phyloP scores from a whole-genome alignment of 176 grass and related monocot species.

The Oryza longistaminata region DNA sequence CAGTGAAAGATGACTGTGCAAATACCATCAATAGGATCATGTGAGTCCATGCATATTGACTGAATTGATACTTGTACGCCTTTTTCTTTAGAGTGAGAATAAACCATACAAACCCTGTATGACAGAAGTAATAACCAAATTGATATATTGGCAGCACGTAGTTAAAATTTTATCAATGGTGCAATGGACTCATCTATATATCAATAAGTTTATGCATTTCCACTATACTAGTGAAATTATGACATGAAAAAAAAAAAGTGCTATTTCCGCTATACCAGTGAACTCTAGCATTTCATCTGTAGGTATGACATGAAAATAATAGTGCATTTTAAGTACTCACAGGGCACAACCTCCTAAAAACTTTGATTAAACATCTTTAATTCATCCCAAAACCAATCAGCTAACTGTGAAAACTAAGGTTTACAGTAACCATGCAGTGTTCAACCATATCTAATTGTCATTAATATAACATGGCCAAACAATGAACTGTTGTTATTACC shows the following conservation, averaged over 20 bases:
- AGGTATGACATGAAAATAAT: neutral
- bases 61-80: conserved; percentile 90
- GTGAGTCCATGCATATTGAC: conserved; percentile 94
- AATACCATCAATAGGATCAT: conserved; percentile 92
- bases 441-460: neutral
- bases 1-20: conserved; percentile 82
- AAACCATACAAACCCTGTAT: conserved; percentile 90
- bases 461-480: neutral
- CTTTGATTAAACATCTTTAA: neutral
- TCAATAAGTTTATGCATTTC: neutral
- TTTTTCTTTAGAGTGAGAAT: conserved; percentile 93
- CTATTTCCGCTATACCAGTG: neutral
- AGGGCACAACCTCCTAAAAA: neutral
- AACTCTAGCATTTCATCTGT: neutral
- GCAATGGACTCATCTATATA: neutral
- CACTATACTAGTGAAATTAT: neutral
- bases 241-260: neutral
- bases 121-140: neutral
- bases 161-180: neutral
- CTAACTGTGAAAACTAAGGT: neutral
- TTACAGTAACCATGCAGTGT: neutral
- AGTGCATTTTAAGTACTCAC: neutral
- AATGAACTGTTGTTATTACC: conserved; percentile 37
- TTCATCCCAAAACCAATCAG: neutral
- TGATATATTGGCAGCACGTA: neutral